Conservation (phyloP, 2,329 filamentous ascomycete species). For the Fusarium sp. region DNA sequence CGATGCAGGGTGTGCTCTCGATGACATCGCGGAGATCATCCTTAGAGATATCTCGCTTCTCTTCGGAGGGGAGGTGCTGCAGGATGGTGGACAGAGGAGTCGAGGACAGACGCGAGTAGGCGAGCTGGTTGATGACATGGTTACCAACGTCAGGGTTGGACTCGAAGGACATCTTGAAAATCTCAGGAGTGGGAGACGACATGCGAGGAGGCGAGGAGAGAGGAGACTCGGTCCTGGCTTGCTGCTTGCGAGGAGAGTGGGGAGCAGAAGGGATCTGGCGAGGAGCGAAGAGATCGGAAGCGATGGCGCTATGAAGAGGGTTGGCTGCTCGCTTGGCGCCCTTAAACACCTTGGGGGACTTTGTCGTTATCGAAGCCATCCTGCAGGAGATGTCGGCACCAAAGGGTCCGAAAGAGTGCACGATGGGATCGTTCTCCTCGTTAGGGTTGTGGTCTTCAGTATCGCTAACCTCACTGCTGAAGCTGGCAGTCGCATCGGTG, state of each 20-base stretch:
- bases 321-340: conserved; percentile 40
- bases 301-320: conserved; percentile 32
- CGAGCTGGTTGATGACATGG: conserved; percentile 94
- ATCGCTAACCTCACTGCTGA: conserved; percentile 65
- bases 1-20: conserved; percentile 80
- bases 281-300: conserved; percentile 41
- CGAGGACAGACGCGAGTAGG: conserved; percentile 91
- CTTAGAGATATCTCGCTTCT: conserved; percentile 68
- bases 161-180: conserved; percentile 43
- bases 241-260: conserved; percentile 41
- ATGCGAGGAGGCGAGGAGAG: conserved; percentile 43
- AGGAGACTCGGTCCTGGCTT: conserved; percentile 38
- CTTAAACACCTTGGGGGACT: conserved; percentile 66
- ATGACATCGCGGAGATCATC: conserved; percentile 77
- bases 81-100: conserved; percentile 91
- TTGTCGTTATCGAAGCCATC: conserved; percentile 80
- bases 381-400: conserved; percentile 86
- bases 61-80: conserved; percentile 80
- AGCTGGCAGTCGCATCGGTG: conserved; percentile 63
- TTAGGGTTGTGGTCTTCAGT: conserved; percentile 79
- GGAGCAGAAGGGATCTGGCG: conserved; percentile 38
- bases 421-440: conserved; percentile 93
- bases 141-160: conserved; percentile 70
- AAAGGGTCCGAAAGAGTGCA: conserved; percentile 92
- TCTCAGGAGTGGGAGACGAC: conserved; percentile 36